Percentiles rank a stretch among this genome's conserved stretches.
These are phyloP conservation scores for Dendrobium huoshanense DNA, from an alignment of 106 monocot species.

Conservation along the genomic window DNA sequence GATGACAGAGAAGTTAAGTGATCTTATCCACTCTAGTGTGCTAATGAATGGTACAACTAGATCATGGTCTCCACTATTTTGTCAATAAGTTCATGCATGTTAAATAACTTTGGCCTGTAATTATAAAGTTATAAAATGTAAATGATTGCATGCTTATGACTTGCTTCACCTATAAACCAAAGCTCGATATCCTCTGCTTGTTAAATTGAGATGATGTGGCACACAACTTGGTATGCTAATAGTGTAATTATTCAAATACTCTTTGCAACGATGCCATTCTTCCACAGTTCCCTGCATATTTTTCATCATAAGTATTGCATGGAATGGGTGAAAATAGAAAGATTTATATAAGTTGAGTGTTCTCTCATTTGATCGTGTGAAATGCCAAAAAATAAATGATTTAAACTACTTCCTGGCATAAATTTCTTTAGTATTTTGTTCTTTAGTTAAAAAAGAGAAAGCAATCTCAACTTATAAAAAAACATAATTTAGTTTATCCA, in stretches of 20 bases:
- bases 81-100: background rate
- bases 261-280: background rate
- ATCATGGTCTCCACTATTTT: slow-evolving; percentile 14
- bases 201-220: slow-evolving; percentile 10
- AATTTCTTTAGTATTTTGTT: too few relatives aligned
- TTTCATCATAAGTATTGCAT: too few relatives aligned
- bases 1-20: slow-evolving; percentile 11
- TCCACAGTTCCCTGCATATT: background rate
- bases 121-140: background rate
- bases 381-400: too few relatives aligned
- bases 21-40: slow-evolving; percentile 12
- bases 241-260: background rate
- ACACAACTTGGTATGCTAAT: background rate
- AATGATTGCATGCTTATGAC: background rate
- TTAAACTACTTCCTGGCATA: too few relatives aligned
- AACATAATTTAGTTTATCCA: too few relatives aligned
- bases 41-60: background rate
- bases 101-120: background rate
- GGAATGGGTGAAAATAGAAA: too few relatives aligned
- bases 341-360: too few relatives aligned
- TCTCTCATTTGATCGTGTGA: too few relatives aligned
- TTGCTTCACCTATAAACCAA: slow-evolving; percentile 12
- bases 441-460: too few relatives aligned
- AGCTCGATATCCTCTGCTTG: slow-evolving; percentile 13
- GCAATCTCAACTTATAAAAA: too few relatives aligned